phyloP scores from a whole-genome alignment of 495 filamentous ascomycete species.

The Geopyxis carbonaria region DNA sequence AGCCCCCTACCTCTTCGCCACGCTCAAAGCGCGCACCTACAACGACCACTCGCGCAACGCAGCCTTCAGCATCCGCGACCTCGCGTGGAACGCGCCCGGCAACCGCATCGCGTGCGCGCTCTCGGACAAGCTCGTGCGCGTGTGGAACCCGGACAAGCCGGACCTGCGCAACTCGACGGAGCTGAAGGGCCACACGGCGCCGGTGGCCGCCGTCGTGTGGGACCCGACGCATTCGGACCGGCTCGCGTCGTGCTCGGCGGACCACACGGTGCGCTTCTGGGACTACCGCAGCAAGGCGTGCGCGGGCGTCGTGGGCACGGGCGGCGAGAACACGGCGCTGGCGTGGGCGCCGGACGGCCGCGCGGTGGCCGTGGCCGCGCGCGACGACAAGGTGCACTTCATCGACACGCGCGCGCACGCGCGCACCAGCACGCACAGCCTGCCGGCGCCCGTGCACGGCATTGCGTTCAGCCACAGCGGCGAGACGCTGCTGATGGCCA shows the following conservation, averaged over 20 bases:
- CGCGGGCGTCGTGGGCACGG: constrained; percentile 26
- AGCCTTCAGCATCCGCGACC: constrained; percentile 36
- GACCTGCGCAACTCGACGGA: constrained; percentile 70
- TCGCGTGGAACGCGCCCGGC: constrained; percentile 82
- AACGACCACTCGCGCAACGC: constrained; percentile 21
- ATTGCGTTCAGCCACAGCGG: constrained; percentile 66
- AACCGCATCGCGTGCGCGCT: constrained; percentile 70
- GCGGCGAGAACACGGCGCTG: constrained; percentile 64
- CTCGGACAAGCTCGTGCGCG: constrained; percentile 62
- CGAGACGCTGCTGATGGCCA: constrained; percentile 59
- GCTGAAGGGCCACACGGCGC: constrained; percentile 58
- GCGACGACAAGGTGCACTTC: constrained; percentile 24
- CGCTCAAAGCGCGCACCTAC: neutral
- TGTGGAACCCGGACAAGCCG: constrained; percentile 82
- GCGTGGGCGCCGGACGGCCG: constrained; percentile 80
- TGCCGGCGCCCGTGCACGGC: constrained; percentile 45
- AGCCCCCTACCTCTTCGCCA: constrained; percentile 6
- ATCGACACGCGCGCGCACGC: constrained; percentile 7
- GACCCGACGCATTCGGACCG: constrained; percentile 79
- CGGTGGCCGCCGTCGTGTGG: constrained; percentile 75
- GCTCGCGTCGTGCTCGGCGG: constrained; percentile 65
- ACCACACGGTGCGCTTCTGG: constrained; percentile 83
- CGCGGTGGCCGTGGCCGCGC: constrained; percentile 59
- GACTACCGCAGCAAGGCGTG: constrained; percentile 34
- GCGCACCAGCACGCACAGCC: constrained; percentile 47